phyloP scores from a whole-genome alignment of 2,329 filamentous ascomycete genomes.

The Penicillium sp. region DNA sequence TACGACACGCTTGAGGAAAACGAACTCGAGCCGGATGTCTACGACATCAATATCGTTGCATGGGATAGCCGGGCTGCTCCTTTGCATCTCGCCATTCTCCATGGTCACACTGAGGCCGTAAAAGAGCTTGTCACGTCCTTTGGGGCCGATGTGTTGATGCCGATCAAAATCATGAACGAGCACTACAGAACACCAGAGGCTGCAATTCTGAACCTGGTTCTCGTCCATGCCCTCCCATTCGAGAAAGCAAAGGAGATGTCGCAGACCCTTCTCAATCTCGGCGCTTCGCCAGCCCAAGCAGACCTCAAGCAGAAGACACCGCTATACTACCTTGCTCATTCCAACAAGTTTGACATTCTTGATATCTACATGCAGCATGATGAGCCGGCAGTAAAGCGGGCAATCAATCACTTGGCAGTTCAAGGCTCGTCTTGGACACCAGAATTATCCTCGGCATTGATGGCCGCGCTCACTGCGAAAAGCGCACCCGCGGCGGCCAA shows the following conservation, averaged over 20 bases:
- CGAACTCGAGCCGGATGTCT: constrained; percentile 71
- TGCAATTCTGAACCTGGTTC: constrained; percentile 66
- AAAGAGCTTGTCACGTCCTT: constrained; percentile 67
- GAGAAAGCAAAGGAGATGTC: constrained; percentile 66
- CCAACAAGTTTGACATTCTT: constrained; percentile 47
- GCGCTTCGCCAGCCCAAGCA: constrained; percentile 70
- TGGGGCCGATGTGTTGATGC: constrained; percentile 72
- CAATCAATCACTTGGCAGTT: constrained; percentile 65
- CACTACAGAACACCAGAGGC: constrained; percentile 49
- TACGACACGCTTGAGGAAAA: constrained; percentile 52
- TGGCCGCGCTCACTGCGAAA: constrained; percentile 56
- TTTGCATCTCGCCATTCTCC: constrained; percentile 74
- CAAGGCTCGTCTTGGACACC: constrained; percentile 31
- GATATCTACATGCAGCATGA: constrained; percentile 54
- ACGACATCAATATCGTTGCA: constrained; percentile 71
- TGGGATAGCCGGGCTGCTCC: constrained; percentile 76
- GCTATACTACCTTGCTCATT: constrained; percentile 63
- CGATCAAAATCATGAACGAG: constrained; percentile 61
- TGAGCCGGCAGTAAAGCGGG: constrained; percentile 58
- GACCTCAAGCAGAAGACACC: constrained; percentile 64
- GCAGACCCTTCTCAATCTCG: constrained; percentile 63
- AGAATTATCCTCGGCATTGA: constrained; percentile 51
- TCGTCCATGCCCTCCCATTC: constrained; percentile 64
- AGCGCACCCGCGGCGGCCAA: constrained; percentile 53
- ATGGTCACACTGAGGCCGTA: constrained; percentile 68